Evolutionary conservation across 352 stramenopile genomes (phyloP).

Genomic region (Aphanomyces stellatus): DNA sequence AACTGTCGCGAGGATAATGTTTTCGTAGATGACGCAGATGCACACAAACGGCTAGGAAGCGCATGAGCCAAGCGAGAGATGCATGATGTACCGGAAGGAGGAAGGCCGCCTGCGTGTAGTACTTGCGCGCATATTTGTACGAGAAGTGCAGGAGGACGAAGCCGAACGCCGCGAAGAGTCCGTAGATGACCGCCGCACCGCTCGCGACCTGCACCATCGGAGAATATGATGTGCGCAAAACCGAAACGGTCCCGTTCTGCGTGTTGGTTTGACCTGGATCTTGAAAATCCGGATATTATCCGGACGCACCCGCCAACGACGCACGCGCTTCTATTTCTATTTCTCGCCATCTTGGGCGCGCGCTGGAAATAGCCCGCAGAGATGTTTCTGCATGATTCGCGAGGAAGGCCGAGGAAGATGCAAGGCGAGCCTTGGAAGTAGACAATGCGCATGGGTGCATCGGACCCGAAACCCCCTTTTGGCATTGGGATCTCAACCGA

Average conservation of each 20-base stretch:
- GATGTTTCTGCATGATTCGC: too few species aligned
- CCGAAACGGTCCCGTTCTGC: too few species aligned
- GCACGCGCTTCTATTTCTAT: background rate
- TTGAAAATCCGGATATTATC: background rate
- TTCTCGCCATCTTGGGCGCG: too few species aligned
- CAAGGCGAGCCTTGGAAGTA: too few species aligned
- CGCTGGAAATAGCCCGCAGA: too few species aligned
- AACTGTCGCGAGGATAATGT: conserved; percentile 49
- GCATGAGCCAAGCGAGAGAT: background rate
- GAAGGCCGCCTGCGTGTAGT: conserved; percentile 61
- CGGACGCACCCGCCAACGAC: background rate
- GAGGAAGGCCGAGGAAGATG: too few species aligned
- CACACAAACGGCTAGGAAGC: conserved; percentile 60
- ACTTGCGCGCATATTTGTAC: conserved; percentile 65
- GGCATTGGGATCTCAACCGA: background rate
- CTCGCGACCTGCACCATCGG: background rate
- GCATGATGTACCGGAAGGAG: conserved; percentile 58
- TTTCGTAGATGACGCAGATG: conserved; percentile 70
- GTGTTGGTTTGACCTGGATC: too few species aligned
- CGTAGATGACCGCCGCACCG: background rate
- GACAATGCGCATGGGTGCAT: too few species aligned
- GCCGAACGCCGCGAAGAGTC: conserved; percentile 39
- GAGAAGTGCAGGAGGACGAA: conserved; percentile 68
- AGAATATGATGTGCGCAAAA: too few species aligned
- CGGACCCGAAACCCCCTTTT: background rate